Evolutionary conservation across 1,284 basidiomycete species (phyloP), one percentile per base, ranked within the genome.

Genomic region (Mycosarcoma mackinlayi): DNA sequence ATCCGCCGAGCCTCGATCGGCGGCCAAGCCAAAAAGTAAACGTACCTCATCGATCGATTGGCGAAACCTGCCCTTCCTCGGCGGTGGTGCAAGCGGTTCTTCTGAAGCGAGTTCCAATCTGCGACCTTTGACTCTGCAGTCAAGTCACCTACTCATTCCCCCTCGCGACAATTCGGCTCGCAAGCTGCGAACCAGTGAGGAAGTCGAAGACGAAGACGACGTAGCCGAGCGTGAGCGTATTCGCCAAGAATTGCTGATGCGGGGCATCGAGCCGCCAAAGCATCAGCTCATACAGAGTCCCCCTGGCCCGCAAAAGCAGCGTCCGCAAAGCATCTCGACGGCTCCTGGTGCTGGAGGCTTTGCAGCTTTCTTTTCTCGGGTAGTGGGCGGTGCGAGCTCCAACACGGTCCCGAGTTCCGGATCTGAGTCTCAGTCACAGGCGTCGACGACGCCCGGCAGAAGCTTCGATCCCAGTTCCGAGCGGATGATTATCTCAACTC

Each of bases 91-190:
- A 35, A 57, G 37, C 41, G 30, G 16, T 45, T 19, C 37, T 7
- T 89, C 88, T 83, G 89, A 89, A 75, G 70, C 86, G 0, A 88
- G 88, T 41, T 63, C 79, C 37, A 16, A 86, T 68, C 83, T 92
- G 58, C 89, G 89, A 13, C 90, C 89, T 8, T 84, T 92, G 35
- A 91, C 89, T 6, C 85, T 92, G 38, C 61, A 61, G 31, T 50
- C 61, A 8, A 48, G 57, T 46, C 65, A 47, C 35, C 50, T 61
- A 25, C 48, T 57, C 24, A 65, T 65, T 4, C 61, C 61, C 0
- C 33, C 61, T 11, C 60, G 61, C 44, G 61, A 64, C 7, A 53
- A 35, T 4, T 60, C 66, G 0, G 67, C 67, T 14, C 55, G 73
- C 38, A 73, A 69, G 24, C 21, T 76, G 45, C 53, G 64, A 6